Conservation (phyloP, 768 basidiomycete genomes). For the Tylopilus subfusipes region DNA sequence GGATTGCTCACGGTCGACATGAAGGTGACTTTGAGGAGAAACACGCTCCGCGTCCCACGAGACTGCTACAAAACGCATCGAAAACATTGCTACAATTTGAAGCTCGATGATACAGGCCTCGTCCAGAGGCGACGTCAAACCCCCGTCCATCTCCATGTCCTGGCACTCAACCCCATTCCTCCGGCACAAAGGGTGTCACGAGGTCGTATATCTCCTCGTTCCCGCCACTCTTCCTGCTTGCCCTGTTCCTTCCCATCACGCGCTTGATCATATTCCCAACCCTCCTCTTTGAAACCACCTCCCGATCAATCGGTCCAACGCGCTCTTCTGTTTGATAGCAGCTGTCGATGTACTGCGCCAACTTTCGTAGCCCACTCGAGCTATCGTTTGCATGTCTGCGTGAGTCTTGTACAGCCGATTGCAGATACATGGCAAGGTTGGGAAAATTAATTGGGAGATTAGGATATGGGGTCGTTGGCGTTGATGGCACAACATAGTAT, state of each 20-base stretch:
- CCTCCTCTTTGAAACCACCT: constrained; percentile 37
- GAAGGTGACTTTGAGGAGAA: not conserved
- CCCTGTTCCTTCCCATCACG: constrained; percentile 51
- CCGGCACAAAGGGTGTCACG: constrained; percentile 77
- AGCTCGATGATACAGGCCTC: no score
- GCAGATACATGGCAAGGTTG: constrained; percentile 70
- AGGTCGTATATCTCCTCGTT: constrained; percentile 82
- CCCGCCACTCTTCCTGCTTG: constrained; percentile 46
- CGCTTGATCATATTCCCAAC: constrained; percentile 57
- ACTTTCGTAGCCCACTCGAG: constrained; percentile 56
- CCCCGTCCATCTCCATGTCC: no score
- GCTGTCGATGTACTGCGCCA: constrained; percentile 65
- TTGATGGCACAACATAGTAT: constrained; percentile 67
- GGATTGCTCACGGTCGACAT: constrained; percentile 11
- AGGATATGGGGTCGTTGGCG: constrained; percentile 57
- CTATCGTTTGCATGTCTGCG: constrained; percentile 57
- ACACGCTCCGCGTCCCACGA: not conserved
- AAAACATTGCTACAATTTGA: no score
- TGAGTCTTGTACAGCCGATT: constrained; percentile 67
- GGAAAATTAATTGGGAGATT: constrained; percentile 73
- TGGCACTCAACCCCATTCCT: constrained; percentile 58
- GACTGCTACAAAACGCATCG: not conserved
- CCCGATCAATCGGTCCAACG: constrained; percentile 29
- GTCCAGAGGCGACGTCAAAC: no score
- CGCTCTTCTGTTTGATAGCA: constrained; percentile 55